Evolutionary conservation across 768 basidiomycete genomes (phyloP).

Genomic region (Suillus cothurnatus): DNA sequence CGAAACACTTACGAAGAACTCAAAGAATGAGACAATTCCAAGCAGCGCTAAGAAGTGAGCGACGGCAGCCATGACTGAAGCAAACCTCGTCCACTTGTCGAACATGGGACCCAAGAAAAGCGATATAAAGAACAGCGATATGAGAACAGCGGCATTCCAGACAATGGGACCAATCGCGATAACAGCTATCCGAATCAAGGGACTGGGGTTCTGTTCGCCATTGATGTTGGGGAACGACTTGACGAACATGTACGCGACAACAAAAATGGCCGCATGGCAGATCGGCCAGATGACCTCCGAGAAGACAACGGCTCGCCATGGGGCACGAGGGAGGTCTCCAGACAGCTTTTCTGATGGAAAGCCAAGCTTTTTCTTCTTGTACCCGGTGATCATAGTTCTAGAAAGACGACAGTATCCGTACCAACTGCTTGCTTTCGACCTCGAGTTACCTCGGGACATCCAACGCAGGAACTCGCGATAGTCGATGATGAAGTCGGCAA

Average conservation of each 20-base stretch:
- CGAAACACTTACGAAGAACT: slow-evolving; percentile 81
- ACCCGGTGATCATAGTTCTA: slow-evolving; percentile 96
- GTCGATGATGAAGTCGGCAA: slow-evolving; percentile 96
- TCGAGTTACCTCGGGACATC: slow-evolving; percentile 99
- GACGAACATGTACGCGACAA: slow-evolving; percentile 89
- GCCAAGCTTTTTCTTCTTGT: slow-evolving; percentile 98
- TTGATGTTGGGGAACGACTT: slow-evolving; percentile 79
- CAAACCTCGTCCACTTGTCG: slow-evolving; percentile 83
- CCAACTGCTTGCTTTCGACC: slow-evolving; percentile 97
- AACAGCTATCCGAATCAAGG: slow-evolving; percentile 86
- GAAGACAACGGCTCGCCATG: slow-evolving; percentile 81
- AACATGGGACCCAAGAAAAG: slow-evolving; percentile 91
- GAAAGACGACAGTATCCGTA: slow-evolving; percentile 98
- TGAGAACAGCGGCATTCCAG: slow-evolving; percentile 89
- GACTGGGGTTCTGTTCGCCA: slow-evolving; percentile 72
- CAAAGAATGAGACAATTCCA: slow-evolving; percentile 88
- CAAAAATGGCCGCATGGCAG: slow-evolving; percentile 72
- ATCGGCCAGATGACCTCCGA: slow-evolving; percentile 85
- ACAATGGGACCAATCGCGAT: slow-evolving; percentile 92
- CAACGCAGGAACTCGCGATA: slow-evolving; percentile 98
- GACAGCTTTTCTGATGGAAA: slow-evolving; percentile 98
- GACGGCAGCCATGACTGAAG: slow-evolving; percentile 87
- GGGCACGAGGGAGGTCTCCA: slow-evolving; percentile 89
- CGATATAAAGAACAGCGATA: slow-evolving; percentile 88
- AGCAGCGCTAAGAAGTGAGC: slow-evolving; percentile 84